Conservation (phyloP, 371 early-diverging fungal species). For the Zopfochytrium polystomum region DNA sequence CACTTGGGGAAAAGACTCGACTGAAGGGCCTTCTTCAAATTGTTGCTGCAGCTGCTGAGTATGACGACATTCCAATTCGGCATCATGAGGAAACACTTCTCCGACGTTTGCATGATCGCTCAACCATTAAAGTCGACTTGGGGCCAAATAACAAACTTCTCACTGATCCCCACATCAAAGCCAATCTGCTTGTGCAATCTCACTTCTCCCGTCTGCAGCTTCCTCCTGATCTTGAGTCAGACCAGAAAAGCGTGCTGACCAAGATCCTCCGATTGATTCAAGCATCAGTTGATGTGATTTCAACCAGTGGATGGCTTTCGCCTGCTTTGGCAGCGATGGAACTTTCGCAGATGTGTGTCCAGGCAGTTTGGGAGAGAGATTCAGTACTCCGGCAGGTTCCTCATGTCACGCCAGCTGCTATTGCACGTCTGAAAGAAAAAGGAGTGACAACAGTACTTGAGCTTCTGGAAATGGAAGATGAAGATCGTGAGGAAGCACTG, state of each 20-base stretch:
- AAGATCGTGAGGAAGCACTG: conserved; percentile 70
- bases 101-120: conserved; percentile 72
- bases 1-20: conserved; percentile 80
- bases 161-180: conserved; percentile 86
- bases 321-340: conserved; percentile 94
- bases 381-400: conserved; percentile 91
- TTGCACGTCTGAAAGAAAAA: conserved; percentile 61
- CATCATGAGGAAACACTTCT: conserved; percentile 85
- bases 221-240: conserved; percentile 87
- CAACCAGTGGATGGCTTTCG: conserved; percentile 85
- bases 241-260: conserved; percentile 71
- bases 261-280: conserved; percentile 82
- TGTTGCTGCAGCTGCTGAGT: conserved; percentile 88
- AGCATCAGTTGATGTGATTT: conserved; percentile 92
- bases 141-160: conserved; percentile 50
- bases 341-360: conserved; percentile 91
- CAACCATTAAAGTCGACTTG: conserved; percentile 69
- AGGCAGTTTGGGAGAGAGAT: conserved; percentile 95
- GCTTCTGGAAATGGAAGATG: conserved; percentile 88
- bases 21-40: conserved; percentile 89
- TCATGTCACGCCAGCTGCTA: conserved; percentile 65
- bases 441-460: conserved; percentile 88
- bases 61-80: conserved; percentile 84
- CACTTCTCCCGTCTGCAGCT: conserved; percentile 88
- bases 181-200: conserved; percentile 87